Conservation (phyloP, 257 asterid genomes). For the Eucommia ulmoides region DNA sequence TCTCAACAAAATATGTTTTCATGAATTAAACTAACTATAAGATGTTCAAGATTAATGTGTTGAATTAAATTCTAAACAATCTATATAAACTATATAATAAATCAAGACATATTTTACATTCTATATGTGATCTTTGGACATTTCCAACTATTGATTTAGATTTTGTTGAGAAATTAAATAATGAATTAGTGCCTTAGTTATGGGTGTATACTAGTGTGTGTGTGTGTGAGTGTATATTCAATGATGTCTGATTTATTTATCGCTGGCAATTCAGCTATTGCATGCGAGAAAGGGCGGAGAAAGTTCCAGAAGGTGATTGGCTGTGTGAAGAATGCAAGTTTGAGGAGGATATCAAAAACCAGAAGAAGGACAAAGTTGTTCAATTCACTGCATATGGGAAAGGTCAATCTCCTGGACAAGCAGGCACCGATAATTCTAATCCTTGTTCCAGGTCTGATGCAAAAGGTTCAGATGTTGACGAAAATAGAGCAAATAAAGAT, state of each 20-base stretch:
- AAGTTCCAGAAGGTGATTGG: conserved; percentile 85
- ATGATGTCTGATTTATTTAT: neutral
- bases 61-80: no score
- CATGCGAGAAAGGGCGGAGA: conserved; percentile 58
- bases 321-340: conserved; percentile 82
- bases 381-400: conserved; percentile 36
- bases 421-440: conserved; percentile 27
- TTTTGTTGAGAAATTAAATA: no score
- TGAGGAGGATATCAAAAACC: conserved; percentile 29
- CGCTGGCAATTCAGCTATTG: conserved; percentile 59
- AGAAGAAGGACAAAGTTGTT: conserved; percentile 30
- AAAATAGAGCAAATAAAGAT: conserved; percentile 6
- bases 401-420: conserved; percentile 40
- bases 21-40: no score
- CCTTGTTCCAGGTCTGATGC: conserved; percentile 13
- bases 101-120: no score
- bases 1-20: no score
- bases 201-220: neutral
- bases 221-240: conserved; percentile 1
- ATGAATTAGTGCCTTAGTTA: no score
- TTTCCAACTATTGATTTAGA: no score
- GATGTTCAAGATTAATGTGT: no score
- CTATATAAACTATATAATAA: no score
- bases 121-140: no score
- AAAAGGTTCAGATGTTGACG: conserved; percentile 22